Evolutionary conservation across 139 green algal species (phyloP), one percentile per base, ranked within the genome.

Genomic region (Chlorella vulgaris): DNA sequence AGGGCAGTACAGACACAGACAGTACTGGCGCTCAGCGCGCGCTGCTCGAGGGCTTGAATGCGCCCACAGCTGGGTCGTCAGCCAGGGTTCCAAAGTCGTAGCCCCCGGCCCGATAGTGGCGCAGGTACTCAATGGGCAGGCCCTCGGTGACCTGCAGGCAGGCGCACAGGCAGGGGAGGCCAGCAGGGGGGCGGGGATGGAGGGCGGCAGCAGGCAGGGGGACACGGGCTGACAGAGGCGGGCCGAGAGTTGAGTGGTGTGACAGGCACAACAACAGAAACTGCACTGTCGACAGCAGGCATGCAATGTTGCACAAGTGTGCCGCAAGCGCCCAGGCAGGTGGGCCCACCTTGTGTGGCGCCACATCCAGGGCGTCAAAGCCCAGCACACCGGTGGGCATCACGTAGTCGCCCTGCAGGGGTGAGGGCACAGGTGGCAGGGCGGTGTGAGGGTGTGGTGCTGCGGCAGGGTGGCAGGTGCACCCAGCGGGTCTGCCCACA

Each of bases 101-200:
- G 29, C 94, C 94, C 15, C 92, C 93, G 13, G 86, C 75, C 40
- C 94, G 88, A 55, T 87, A 90, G 75, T 91, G 86, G 61, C 94
- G 88, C 55, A 97, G 81, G 35, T 93, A 91, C 85, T 97, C 94
- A 28, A 97, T 92, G 38, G 92, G 71, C 65, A 94, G 40, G 38
- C 94, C 94, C 55, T 94, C 86, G 10, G 90, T 93, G 35, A 95
- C 83, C 83, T 81, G 86, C n/a, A n/a, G n/a, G n/a, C n/a, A n/a
- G n/a, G 58, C 4, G 58, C 28, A 21, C 28, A 28, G 58, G 58
- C 15, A 35, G 22, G 58, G 15, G 18, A 28, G n/a, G n/a, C n/a
- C 28, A 35, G 58, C 58, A 13, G 65, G 65, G 1, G 8, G 65
- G 65, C 19, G 63, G 7, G 31, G 31, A 2, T n/a, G 31, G 63